Percentiles rank a stretch among this genome's conserved stretches.
These are phyloP conservation scores for Termitomyces sp. DNA, from an alignment of 768 basidiomycete genomes.

Conservation along the genomic window DNA sequence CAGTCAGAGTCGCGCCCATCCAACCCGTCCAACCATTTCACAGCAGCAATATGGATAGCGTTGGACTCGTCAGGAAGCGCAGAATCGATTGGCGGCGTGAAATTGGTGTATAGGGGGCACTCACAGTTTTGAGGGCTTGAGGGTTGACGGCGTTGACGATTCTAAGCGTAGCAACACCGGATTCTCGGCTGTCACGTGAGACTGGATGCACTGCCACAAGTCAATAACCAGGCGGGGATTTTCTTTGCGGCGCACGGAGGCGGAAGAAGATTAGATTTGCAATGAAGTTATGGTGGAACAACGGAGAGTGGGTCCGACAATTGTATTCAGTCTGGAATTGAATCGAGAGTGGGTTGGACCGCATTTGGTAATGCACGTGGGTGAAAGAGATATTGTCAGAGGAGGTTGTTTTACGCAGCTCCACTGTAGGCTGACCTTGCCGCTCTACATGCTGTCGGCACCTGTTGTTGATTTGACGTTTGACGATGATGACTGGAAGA, in stretches of 20 bases:
- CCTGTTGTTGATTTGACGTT: slow-evolving; percentile 57
- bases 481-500: slow-evolving; percentile 70
- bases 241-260: background rate
- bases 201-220: slow-evolving; percentile 2
- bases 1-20: slow-evolving; percentile 23
- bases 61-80: slow-evolving; percentile 12
- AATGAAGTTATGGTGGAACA: background rate
- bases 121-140: slow-evolving; percentile 52
- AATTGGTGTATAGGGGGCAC: slow-evolving; percentile 28
- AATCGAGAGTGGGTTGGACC: background rate
- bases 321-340: background rate
- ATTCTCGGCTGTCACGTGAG: background rate
- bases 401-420: slow-evolving; percentile 3
- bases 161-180: slow-evolving; percentile 13
- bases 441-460: slow-evolving; percentile 53
- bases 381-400: slow-evolving; percentile 3
- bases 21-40: slow-evolving; percentile 3
- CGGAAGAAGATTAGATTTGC: background rate
- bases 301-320: background rate
- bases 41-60: slow-evolving; percentile 4
- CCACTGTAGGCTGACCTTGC: slow-evolving; percentile 7
- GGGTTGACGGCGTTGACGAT: slow-evolving; percentile 41
- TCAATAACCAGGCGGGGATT: background rate
- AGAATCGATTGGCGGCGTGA: slow-evolving; percentile 11
- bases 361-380: slow-evolving; percentile 4